Base-by-base conservation (phyloP, 2,329 filamentous ascomycete species). In the Fusarium sp. region DNA sequence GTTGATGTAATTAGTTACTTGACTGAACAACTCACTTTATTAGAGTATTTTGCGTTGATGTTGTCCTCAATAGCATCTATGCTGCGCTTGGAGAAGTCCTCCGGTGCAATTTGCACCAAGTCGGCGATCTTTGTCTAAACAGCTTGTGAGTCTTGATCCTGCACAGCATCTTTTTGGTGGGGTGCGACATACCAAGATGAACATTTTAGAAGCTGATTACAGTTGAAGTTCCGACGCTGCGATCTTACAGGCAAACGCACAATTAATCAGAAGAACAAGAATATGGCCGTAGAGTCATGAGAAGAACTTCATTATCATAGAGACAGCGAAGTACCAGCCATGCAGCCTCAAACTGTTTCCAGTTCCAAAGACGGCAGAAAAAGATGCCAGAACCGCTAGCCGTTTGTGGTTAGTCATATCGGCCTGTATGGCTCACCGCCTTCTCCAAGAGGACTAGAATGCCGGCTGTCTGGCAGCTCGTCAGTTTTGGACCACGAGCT, bases 31-130 rank as follows among this genome's bases (percentile, higher is more conserved):
- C 68, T 39, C 50, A 92, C 90, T 78, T 94, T 95, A 79, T 99
- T 97, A 58, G 94, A 88, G 77, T 97, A 99, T 79, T 99, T 99
- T 64, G 88, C 85, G 75, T 99, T 98, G 79, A 99, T 95, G 71
- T 95, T 95, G 79, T 99, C 93, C 78, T 97, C 93, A 64, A 99
- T 92, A 1, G 93, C 92, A 63, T 93, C 85, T 29, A 87, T 85
- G 72, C 91, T 96, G 59, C 87, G 83, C 77, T 95, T 95, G 60
- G 88, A 85, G 74, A 98, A 97, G 74, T 97, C 91, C 71, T 92
- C 86, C 2, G 95, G 95, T 29, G 87, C 85, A 78, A 99, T 96
- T 78, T 96, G 92, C 68, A 99, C 92, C 69, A 99, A 84, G 81
- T 99, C 95, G 69, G 93, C 90, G 70, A 99, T 88, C 68, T 95